These are phyloP conservation scores for Iodosphaeria phyllophila DNA, from an alignment of 2,329 filamentous ascomycete species.

Conservation along the genomic window DNA sequence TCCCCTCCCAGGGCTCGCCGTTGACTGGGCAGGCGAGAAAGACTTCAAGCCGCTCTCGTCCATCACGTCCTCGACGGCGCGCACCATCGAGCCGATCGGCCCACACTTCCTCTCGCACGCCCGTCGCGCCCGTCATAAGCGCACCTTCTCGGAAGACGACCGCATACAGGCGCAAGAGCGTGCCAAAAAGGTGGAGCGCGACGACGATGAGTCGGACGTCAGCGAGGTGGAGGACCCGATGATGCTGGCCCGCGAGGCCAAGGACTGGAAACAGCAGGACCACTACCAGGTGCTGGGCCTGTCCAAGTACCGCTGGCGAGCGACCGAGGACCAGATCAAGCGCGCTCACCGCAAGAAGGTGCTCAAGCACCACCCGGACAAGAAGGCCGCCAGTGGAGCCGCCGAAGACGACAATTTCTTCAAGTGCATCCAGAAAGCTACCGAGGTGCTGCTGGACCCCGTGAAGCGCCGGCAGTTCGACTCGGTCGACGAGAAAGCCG, in stretches of 20 bases:
- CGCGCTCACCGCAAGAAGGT: constrained; percentile 99
- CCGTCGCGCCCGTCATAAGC: constrained; percentile 85
- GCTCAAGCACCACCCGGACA: constrained; percentile 95
- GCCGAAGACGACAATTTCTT: constrained; percentile 96
- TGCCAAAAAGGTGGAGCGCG: constrained; percentile 88
- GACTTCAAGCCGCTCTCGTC: constrained; percentile 75
- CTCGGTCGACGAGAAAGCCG: constrained; percentile 84
- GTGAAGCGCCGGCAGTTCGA: constrained; percentile 88
- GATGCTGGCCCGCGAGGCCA: constrained; percentile 83
- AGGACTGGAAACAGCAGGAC: constrained; percentile 99
- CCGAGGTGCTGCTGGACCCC: constrained; percentile 82
- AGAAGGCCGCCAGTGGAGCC: constrained; percentile 81
- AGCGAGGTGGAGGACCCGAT: constrained; percentile 86
- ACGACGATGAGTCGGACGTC: constrained; percentile 76
- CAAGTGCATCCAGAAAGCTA: constrained; percentile 99
- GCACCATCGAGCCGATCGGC: constrained; percentile 87
- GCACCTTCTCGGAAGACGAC: constrained; percentile 97
- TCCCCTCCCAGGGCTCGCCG: constrained; percentile 56
- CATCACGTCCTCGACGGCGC: constrained; percentile 59
- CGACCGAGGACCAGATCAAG: constrained; percentile 97
- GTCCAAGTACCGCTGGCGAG: constrained; percentile 78
- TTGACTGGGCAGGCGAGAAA: constrained; percentile 72
- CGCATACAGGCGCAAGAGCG: constrained; percentile 89
- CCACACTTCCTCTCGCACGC: constrained; percentile 97
- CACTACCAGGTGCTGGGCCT: constrained; percentile 94